Conservation (phyloP, 495 filamentous ascomycete species). For the Neurospora sp. region DNA sequence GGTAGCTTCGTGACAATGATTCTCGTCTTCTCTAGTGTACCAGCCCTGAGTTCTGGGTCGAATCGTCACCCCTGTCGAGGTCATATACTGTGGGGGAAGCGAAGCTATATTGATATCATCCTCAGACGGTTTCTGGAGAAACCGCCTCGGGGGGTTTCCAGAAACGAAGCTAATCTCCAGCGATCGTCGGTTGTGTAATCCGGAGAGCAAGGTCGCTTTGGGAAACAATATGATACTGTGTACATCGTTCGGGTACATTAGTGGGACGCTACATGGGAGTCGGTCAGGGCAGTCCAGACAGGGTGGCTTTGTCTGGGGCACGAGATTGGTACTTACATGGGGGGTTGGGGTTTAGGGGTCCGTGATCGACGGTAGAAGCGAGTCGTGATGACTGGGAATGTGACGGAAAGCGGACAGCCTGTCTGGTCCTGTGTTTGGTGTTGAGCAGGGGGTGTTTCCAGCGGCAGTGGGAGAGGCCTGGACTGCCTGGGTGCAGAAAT, state of each 20-base stretch:
- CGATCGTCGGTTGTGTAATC: constrained; percentile 10
- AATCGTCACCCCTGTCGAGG: not conserved
- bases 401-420: constrained; percentile 21
- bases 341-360: constrained; percentile 17
- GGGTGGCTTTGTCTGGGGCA: constrained; percentile 6
- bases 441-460: constrained; percentile 17
- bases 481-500: constrained; percentile 2
- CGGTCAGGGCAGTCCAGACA: constrained; percentile 5
- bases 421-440: constrained; percentile 22
- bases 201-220: not conserved
- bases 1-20: not conserved
- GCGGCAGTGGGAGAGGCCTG: constrained; percentile 7
- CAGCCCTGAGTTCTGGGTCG: not conserved
- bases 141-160: constrained; percentile 14
- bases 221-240: not conserved
- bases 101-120: constrained; percentile 4
- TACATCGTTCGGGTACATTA: not conserved
- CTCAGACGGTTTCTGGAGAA: constrained; percentile 20
- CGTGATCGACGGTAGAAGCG: constrained; percentile 19
- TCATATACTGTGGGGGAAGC: not conserved
- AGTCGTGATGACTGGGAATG: constrained; percentile 15
- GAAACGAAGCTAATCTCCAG: constrained; percentile 29
- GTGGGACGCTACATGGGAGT: not conserved
- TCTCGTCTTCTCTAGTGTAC: not conserved
- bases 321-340: constrained; percentile 6